Evolutionary conservation across 2,329 filamentous ascomycete species (phyloP), one percentile per base, ranked within the genome.

Genomic region (Colletotrichum sp.): DNA sequence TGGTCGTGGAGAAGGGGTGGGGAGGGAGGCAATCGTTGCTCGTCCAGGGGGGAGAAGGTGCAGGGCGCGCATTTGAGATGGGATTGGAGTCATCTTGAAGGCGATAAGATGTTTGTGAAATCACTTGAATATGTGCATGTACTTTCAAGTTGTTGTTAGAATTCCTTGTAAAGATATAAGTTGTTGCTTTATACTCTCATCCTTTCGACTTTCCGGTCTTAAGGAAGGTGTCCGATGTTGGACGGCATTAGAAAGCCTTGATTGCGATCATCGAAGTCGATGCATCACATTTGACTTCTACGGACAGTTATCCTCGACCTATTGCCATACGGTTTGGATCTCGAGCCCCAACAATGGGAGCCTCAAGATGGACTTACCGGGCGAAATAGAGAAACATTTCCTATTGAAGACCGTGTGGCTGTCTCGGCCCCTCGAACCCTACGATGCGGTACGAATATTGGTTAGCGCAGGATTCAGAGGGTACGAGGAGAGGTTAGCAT

Each of bases 81-180:
- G 18, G 1, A 47, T 12, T 47, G 38, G 18, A n/a, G 18, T 12
- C 38, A 47, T 47, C 2, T 47, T 47, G 38, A 47, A n/a, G 2
- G 9, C 18, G n/a, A 12, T 21, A 12, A 12, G 38, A 0, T 47
- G 12, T 47, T 47, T 21, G 0, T 0, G 12, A 18, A 7, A 1
- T 12, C 11, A 31, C 29, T 31, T 31, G 29, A 8, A 31, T 2
- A 7, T n/a, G 6, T 12, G n/a, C 38, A 1, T 47, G 11, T 18
- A 47, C 38, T 47, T 47, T 47, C 5, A 2, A 4, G 18, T 21
- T 47, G 5, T 7, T n/a, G 6, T 47, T 6, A 4, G 9, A 47
- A 1, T 0, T 47, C 0, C 18, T n/a, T 9, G 1, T 0, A 18
- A 47, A 47, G 9, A 47, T n/a, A 2, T 47, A 0, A 18, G n/a